Base-by-base conservation (phyloP, 2,329 filamentous ascomycete genomes). In the Fusarium sambucinum region DNA sequence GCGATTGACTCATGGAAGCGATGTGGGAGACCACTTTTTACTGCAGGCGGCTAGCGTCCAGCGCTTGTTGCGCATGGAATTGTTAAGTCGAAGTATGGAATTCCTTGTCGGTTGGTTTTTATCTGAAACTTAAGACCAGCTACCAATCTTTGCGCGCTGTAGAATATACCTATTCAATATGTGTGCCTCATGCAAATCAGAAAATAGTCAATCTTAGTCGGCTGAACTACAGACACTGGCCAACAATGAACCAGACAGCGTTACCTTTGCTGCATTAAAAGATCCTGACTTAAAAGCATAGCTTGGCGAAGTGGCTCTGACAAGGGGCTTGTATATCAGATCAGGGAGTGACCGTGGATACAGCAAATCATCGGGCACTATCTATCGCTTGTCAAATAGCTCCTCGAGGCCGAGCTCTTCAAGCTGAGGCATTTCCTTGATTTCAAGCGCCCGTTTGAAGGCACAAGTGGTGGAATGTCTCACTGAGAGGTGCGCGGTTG, bases 21-120 rank as follows among this genome's bases (percentile, higher is more conserved):
- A 38, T 12, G 23, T 42, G 23, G 17, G 12, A 40, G 33, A 12
- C 52, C 64, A 68, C 64, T 41, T 46, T 65, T 19, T 61, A 51
- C 61, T 33, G 14, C 29, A 63, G 33, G 21, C 29, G 40, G 47
- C 48, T 62, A 62, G 62, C 35, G 47, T 41, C 16, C 38, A 41
- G 65, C 65, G 65, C 65, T 61, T 60, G 50, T 19, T 65, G 64
- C 65, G 65, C 42, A 47, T 62, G 59, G 47, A 62, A 64, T 30
- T 11, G 46, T 53, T 42, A 47, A 47, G 38, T 53, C 29, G 59
- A 48, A 42, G 46, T 61, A 46, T 27, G 30, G 33, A 27, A 55
- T 25, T 55, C 23, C 46, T 46, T 46, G 35, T 37, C 23, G 33
- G 14, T 40, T 61, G 27, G 19, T 55, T 14, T 29, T 40, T 40